These are phyloP conservation scores for Rosa persica DNA, from an alignment of 306 rosid species.

Conservation along the genomic window DNA sequence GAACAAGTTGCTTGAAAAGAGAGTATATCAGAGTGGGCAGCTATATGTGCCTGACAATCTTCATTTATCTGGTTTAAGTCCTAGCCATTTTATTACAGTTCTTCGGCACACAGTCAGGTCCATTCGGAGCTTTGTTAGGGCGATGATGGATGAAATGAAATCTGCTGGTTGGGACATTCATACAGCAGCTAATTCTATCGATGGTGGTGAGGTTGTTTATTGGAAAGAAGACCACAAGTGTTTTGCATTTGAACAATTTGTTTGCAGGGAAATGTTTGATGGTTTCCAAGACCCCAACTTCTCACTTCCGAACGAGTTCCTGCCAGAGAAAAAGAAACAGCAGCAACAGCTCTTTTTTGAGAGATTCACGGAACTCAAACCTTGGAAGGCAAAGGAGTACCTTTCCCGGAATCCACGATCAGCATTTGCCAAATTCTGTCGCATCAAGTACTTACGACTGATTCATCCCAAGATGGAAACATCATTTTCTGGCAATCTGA, in stretches of 20 bases:
- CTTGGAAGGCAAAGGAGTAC: constrained; percentile 52
- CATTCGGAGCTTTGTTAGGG: constrained; percentile 55
- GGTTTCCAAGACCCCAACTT: constrained; percentile 63
- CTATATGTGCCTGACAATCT: constrained; percentile 48
- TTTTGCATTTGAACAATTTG: constrained; percentile 69
- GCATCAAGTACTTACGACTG: constrained; percentile 57
- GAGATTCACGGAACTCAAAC: constrained; percentile 63
- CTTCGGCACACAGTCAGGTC: constrained; percentile 62
- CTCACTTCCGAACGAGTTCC: constrained; percentile 44
- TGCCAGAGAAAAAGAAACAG: constrained; percentile 32
- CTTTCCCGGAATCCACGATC: constrained; percentile 54
- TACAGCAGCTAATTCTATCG: constrained; percentile 60
- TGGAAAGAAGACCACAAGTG: constrained; percentile 72
- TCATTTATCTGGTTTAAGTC: constrained; percentile 54
- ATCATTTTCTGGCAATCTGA: constrained; percentile 60
- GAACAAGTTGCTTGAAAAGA: constrained; percentile 60
- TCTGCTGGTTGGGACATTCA: constrained; percentile 60
- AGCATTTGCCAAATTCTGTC: constrained; percentile 65
- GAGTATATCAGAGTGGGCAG: constrained; percentile 64
- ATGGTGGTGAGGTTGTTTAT: constrained; percentile 45
- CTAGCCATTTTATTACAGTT: constrained; percentile 55
- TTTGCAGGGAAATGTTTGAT: constrained; percentile 80
- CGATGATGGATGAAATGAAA: constrained; percentile 65
- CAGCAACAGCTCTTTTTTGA: constrained; percentile 47
- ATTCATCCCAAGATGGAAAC: constrained; percentile 83